Evolutionary conservation across 2,329 filamentous ascomycete species (phyloP), one percentile per base, ranked within the genome.

Genomic region (Ilyonectria mors-panacis): DNA sequence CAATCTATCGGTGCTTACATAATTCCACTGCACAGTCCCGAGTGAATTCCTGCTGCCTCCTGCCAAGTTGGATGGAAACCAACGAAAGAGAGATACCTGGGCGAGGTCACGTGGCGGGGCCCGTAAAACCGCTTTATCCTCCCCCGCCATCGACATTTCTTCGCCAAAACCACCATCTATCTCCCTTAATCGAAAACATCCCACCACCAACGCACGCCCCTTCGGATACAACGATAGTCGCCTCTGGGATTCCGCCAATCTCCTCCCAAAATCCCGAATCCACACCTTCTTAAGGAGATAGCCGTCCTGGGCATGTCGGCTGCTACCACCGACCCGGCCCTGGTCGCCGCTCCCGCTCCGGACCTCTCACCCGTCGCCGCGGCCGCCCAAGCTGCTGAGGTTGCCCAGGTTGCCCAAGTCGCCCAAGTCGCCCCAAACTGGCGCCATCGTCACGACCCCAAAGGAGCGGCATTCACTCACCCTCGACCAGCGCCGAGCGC

Each of bases 401-500:
- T 59, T 28, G 45, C 53, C 6, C 35, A 47, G 33, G 37, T 39
- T 39, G 44, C 54, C 7, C 55, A 59, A 26, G 54, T 73, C 53
- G 33, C 55, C 19, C 56, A 68, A 50, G 61, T 65, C 64, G 37
- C 37, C 37, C 62, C 4, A 63, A 28, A 33, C 73, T 61, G 68
- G 63, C 21, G 61, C 68, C 28, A 56, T 62, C n/a, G 55, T 55
- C 13, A 53, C 65, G 30, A 63, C 74, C 3, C 68, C 78, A 19
- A 83, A 81, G 67, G 88, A 90, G 78, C 87, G 88, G 10, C 86
- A 89, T 71, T 89, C 88, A 1, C 79, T 90, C 59, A 89, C 88
- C 23, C 87, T 90, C 65, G 88, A 90, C 75, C 88, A 90, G 77
- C 87, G 88, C 37, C 87, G 88, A 69, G 87, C 87, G 28, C 82